Base-by-base conservation (phyloP, 805 yeast species). In the Kazachstania africana region DNA sequence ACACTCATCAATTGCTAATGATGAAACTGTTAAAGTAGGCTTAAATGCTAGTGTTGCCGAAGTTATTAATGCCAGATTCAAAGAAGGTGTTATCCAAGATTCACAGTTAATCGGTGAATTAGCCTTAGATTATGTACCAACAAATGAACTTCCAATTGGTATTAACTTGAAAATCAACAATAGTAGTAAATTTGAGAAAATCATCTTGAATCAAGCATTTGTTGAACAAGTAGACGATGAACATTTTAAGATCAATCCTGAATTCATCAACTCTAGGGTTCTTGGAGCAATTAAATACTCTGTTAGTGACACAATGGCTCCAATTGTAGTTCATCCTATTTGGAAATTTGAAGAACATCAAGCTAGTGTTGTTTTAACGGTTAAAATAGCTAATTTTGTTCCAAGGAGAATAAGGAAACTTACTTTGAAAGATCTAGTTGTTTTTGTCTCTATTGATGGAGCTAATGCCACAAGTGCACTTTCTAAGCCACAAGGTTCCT, bases 301-400 rank as follows among this genome's bases (percentile, higher is more conserved):
- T 50, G 48, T 71, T 30, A 66, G 66, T 26, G 59, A 63, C 33
- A 59, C 64, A 36, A 52, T 59, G 12, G 71, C 77, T 8, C 96
- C 97, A 9, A 55, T 88, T 16, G 54, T 70, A 18, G 66, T 88
- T 28, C 66, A 74, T 24, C 95, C 95, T 26, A 72, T 78, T 27
- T 91, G 97, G 97, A 79, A 85, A 48, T 79, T 78, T 50, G 95
- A 87, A 53, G 67, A 68, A 13, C 76, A 68, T 34, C 95, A 85
- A 59, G 76, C 95, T 1, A 78, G 94, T 43, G 78, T 88, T 35
- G 80, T 87, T 59, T 65, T 88, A 35, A 74, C 78, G 13, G 58
- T 83, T 39, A 48, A 49, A 22, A 44, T 72, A 24, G 42, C 48
- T 5, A 57, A 59, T 10, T 55, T 59, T 16, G 37, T 50, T 12